A percentile compares a stretch with the other conserved stretches of the same genome.
These are phyloP conservation scores for Rehmannia glutinosa DNA, from an alignment of 257 asterid species.

Conservation along the genomic window DNA sequence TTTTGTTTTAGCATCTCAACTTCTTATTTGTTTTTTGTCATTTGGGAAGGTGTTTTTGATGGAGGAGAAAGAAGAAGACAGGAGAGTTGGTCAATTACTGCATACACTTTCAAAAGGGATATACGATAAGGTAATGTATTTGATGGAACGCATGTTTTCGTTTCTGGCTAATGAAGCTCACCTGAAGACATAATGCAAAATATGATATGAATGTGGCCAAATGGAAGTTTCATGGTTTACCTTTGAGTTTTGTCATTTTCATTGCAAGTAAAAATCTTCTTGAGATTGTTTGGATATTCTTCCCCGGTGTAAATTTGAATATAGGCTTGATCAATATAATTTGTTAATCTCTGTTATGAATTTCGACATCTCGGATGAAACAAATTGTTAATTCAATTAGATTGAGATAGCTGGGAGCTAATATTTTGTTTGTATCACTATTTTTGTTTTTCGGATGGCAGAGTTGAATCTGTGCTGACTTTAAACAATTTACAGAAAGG, in stretches of 20 bases:
- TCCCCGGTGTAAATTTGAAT: background rate
- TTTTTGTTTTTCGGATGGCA: constrained; percentile 34
- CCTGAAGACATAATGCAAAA: background rate
- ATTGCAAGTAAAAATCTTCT: background rate
- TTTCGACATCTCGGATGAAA: background rate
- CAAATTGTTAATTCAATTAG: too few relatives aligned
- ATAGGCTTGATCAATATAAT: background rate
- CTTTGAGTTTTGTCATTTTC: background rate
- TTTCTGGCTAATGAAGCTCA: background rate
- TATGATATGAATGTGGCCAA: background rate
- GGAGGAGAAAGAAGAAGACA: constrained; percentile 75
- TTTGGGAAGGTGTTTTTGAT: constrained; percentile 46
- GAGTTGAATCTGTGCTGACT: constrained; percentile 59
- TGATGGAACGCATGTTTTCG: background rate
- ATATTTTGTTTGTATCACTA: background rate
- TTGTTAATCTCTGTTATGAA: background rate
- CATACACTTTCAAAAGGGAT: constrained; percentile 75
- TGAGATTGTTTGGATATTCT: background rate
- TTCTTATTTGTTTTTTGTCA: background rate
- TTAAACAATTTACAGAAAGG: constrained; percentile 87
- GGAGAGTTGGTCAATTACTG: constrained; percentile 52
- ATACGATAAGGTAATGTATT: constrained; percentile 48
- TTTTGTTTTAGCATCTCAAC: background rate
- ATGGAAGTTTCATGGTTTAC: background rate
- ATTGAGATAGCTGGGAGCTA: too few relatives aligned